These are phyloP conservation scores for Hypsizygus marmoreus DNA, from an alignment of 768 basidiomycete genomes.

Conservation along the genomic window DNA sequence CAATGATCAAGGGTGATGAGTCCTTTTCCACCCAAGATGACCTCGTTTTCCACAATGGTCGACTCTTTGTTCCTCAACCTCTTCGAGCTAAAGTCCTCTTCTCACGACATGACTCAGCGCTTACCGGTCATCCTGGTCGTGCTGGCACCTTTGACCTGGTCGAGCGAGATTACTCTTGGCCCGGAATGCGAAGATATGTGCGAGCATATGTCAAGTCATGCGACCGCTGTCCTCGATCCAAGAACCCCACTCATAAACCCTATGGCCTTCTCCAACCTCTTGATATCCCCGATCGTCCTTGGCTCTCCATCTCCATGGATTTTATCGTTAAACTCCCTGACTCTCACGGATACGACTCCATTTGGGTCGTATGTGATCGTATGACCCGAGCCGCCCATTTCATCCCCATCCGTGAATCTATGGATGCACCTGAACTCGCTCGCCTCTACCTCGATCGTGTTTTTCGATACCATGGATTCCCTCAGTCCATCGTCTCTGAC, in stretches of 20 bases:
- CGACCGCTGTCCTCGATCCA: conserved; percentile 32
- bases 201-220: conserved; percentile 35
- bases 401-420: conserved; percentile 32
- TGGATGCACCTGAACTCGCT: conserved; percentile 31
- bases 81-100: conserved; percentile 7
- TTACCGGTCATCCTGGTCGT: conserved; percentile 44
- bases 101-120: conserved; percentile 34
- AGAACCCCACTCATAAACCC: conserved; percentile 34
- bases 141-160: conserved; percentile 33
- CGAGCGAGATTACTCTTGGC: conserved; percentile 43
- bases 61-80: conserved; percentile 18
- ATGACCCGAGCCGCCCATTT: conserved; percentile 45
- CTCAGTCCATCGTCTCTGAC: conserved; percentile 34
- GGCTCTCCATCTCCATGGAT: conserved; percentile 42
- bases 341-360: conserved; percentile 37
- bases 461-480: conserved; percentile 36
- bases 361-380: conserved; percentile 38
- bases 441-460: conserved; percentile 36
- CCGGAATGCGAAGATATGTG: conserved; percentile 23
- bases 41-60: conserved; percentile 25
- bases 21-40: conserved; percentile 20
- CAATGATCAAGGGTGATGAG: conserved; percentile 15
- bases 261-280: conserved; percentile 39
- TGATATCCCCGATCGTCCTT: conserved; percentile 33
- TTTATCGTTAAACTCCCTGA: conserved; percentile 43